Evolutionary conservation across 306 rosid species (phyloP), one percentile per base, ranked within the genome.

Genomic region (Glycyrrhiza uralensis): DNA sequence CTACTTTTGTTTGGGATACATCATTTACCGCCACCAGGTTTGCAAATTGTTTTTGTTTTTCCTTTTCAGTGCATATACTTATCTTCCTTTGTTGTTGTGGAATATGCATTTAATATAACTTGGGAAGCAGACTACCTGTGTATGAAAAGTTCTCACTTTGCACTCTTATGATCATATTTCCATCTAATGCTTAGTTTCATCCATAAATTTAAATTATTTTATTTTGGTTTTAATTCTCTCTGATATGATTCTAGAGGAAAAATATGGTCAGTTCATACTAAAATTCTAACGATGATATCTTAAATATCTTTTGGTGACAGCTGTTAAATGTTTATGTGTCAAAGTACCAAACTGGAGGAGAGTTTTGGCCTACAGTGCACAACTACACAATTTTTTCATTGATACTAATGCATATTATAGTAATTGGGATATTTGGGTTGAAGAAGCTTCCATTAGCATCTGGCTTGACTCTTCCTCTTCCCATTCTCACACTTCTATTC

Each of bases 21-120:
- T 91, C 74, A 72, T 91, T 67, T 91, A 83, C 75, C 91, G 95
- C 69, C 91, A 94, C 79, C 97, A 94, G 97, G 99, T 94, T 65
- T 35, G 89, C 36, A 14, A 6, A 3, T 20, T 45, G 11, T 29
- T 28, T 42, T 17, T 42, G 15, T 7, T 45, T 62, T 13, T 20
- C 7, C 22, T 8, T 69, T 68, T 39, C 38, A 59, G 9, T 20
- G 14, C 64, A 50, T 62, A 24, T 4, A 36, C 11, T 36, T 65
- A 3, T 52, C 56, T 71, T 41, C 55, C 20, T 63, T 39, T 1
- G 10, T 74, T 50, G 29, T 11, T 36, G 44, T 49, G 49, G 28
- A 42, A 18, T 67, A 23, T 49, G 32, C 28, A 67, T 36, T 35
- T 56, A 46, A 17, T 22, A 14, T 56, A 76, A 17, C 45, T 42